These are phyloP conservation scores for Malassezia equina DNA, from an alignment of 1,284 basidiomycete genomes.

Conservation along the genomic window DNA sequence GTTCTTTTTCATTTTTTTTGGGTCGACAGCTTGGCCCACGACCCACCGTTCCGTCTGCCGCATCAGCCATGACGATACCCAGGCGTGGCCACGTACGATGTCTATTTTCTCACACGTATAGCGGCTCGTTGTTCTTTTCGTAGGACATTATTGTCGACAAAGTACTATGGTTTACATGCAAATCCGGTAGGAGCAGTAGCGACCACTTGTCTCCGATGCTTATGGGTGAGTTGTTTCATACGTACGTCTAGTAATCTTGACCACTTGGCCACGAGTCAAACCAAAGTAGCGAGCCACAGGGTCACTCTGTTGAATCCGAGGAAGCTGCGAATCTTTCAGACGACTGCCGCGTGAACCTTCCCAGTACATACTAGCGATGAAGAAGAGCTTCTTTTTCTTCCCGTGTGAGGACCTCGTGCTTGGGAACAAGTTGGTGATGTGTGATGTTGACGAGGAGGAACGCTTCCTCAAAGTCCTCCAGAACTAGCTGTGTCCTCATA, in stretches of 20 bases:
- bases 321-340: slow-evolving; percentile 92
- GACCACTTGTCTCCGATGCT: slow-evolving; percentile 88
- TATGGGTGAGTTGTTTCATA: background rate
- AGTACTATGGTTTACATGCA: slow-evolving; percentile 47
- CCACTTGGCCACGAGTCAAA: slow-evolving; percentile 84
- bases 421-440: slow-evolving; percentile 79
- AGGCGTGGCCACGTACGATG: no score
- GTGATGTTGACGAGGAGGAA: slow-evolving; percentile 96
- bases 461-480: slow-evolving; percentile 94
- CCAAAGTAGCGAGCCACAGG: slow-evolving; percentile 97
- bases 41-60: no score
- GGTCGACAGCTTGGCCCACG: no score
- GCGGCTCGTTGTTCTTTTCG: background rate
- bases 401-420: slow-evolving; percentile 73
- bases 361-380: slow-evolving; percentile 74
- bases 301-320: slow-evolving; percentile 87
- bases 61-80: no score
- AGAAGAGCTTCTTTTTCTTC: slow-evolving; percentile 81
- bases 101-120: no score
- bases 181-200: slow-evolving; percentile 85
- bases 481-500: slow-evolving; percentile 61
- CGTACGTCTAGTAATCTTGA: slow-evolving; percentile 75
- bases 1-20: slow-evolving; percentile 2
- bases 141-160: background rate
- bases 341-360: slow-evolving; percentile 55